Conservation (phyloP, 768 basidiomycete species). For the Porpolomopsis calyptriformis region DNA sequence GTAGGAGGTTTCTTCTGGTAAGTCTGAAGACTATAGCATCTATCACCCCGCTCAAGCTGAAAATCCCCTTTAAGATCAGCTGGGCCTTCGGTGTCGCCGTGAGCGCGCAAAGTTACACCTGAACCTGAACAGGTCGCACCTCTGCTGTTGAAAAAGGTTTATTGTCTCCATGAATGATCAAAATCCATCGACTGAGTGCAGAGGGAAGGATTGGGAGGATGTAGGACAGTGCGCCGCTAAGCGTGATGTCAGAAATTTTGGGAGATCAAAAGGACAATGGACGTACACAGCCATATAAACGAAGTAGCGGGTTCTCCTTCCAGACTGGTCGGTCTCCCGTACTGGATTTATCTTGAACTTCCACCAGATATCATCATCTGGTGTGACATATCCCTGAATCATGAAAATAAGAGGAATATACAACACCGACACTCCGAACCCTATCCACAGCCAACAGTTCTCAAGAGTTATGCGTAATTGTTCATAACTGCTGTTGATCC, state of each 20-base stretch:
- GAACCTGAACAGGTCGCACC: no score
- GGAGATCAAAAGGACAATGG: neutral
- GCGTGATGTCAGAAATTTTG: neutral
- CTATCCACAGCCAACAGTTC: conserved; percentile 11
- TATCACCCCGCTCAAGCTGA: conserved; percentile 7
- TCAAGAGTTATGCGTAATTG: conserved; percentile 8
- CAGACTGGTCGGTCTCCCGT: neutral
- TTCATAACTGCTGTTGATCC: conserved; percentile 9
- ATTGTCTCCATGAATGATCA: conserved; percentile 3
- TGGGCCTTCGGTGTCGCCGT: conserved; percentile 8
- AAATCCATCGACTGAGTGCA: conserved; percentile 7
- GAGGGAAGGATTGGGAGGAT: conserved; percentile 8
- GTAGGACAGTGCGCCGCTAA: conserved; percentile 9
- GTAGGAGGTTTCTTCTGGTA: conserved; percentile 4
- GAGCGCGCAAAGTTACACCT: no score
- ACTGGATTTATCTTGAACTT: conserved; percentile 2
- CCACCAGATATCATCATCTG: conserved; percentile 8
- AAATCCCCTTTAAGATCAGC: conserved; percentile 6
- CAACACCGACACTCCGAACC: conserved; percentile 4
- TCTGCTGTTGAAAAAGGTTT: no score
- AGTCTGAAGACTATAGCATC: conserved; percentile 6
- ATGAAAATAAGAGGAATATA: conserved; percentile 9
- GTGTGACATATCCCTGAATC: conserved; percentile 1
- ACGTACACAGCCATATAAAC: neutral
- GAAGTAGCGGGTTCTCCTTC: neutral